Evolutionary conservation across 352 stramenopile species (phyloP).

Genomic region (Globisporangium ultimum): DNA sequence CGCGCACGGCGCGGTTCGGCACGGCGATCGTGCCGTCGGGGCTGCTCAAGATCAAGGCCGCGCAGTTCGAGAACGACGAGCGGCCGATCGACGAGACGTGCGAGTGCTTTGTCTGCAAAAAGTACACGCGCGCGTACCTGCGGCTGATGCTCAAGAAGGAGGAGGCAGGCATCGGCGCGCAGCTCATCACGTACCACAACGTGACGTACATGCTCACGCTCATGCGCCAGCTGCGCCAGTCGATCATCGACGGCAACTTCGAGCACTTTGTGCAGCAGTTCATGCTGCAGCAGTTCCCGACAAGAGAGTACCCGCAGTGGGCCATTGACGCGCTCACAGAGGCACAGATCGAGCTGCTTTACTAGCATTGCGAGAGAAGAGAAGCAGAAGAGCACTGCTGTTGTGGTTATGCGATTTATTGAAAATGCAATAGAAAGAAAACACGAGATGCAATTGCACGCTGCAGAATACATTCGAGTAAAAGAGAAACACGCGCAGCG

Average conservation of each 20-base stretch:
- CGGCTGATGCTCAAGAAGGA: conserved; percentile 71
- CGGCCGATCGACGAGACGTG: conserved; percentile 69
- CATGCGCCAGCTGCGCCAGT: conserved; percentile 65
- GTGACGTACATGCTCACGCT: conserved; percentile 83
- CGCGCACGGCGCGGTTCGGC: conserved; percentile 94
- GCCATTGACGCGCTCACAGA: conserved; percentile 62
- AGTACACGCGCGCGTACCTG: conserved; percentile 71
- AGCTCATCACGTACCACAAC: conserved; percentile 82
- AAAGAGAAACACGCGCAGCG: too few relatives aligned
- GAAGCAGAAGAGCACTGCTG: background rate
- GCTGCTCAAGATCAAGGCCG: conserved; percentile 66
- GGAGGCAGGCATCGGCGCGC: conserved; percentile 55
- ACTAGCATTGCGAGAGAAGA: too few relatives aligned
- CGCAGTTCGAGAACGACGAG: conserved; percentile 51
- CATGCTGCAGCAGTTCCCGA: conserved; percentile 70
- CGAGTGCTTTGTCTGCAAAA: conserved; percentile 67
- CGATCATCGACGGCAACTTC: conserved; percentile 72
- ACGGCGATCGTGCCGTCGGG: conserved; percentile 86
- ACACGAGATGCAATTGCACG: background rate
- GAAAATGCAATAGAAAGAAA: too few relatives aligned
- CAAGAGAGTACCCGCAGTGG: conserved; percentile 57
- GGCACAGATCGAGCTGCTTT: conserved; percentile 45
- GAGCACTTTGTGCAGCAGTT: conserved; percentile 74
- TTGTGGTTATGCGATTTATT: too few relatives aligned
- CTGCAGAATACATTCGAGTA: too few relatives aligned